Base-by-base conservation (phyloP, 805 yeast genomes). In the Wickerhamiella musiphila region DNA sequence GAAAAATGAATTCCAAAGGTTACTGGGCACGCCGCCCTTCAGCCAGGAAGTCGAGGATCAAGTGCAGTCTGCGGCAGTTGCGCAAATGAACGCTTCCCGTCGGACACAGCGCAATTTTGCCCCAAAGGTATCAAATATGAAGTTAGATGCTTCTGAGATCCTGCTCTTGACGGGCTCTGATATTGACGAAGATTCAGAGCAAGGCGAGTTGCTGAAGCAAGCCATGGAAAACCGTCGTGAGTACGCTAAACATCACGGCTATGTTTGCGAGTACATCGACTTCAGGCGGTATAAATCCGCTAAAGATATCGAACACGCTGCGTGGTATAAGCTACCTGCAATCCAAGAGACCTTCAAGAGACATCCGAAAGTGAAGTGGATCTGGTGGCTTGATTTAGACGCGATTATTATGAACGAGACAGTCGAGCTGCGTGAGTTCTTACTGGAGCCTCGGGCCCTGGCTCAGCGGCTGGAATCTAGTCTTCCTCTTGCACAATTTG, bases 321-420 rank as follows among this genome's bases (percentile, higher is more conserved):
- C 39, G 6, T 55, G 60, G 60, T 42, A 43, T 23, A 55, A 55
- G 33, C 35, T 54, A 18, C 49, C 53, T 4, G 55, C 57, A 11
- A 42, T 55, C 14, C 38, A 38, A 30, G 48, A 49, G 10, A 47
- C 54, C 4, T 51, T 53, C 26, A 44, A 39, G 10, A 26, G 24
- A 17, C 33, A 50, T 34, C 57, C 59, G 4, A 43, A 47, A 3
- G 57, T 49, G 13, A 54, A 55, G 31, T 55, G 60, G 60, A 42
- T 56, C 18, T 56, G 57, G 56, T 54, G 58, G 59, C 43, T 55
- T 15, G 60, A 56, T 34, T 41, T 46, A 6, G 60, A 55, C 23
- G 49, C 51, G 10, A 40, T 55, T 17, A 47, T 55, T 32, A 52
- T 52, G 50, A 51, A 53, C 28, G 46, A 47, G 4, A 24, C 41